Evolutionary conservation across 2,329 filamentous ascomycete species (phyloP).

Genomic region (Fusarium luffae): DNA sequence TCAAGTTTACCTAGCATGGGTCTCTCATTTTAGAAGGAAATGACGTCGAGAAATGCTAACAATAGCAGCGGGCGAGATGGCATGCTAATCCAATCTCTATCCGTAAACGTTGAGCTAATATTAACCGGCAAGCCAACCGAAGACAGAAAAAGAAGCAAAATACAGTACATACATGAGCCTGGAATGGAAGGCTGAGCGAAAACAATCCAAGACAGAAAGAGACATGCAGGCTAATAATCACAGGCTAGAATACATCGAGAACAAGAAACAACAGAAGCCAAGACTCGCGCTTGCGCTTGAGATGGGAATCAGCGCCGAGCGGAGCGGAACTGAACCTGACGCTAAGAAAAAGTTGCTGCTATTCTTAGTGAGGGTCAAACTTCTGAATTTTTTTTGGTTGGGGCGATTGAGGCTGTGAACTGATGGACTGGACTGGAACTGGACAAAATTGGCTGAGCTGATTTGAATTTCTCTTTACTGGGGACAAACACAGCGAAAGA

Average conservation of each 20-base stretch:
- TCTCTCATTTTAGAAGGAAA: constrained; percentile 8
- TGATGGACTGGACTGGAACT: constrained; percentile 1
- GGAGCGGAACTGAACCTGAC: constrained; percentile 34
- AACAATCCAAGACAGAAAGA: constrained; percentile 14
- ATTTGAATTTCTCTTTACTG: constrained; percentile 9
- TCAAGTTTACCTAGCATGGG: constrained; percentile 3
- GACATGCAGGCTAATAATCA: constrained; percentile 1
- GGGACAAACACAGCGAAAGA: constrained; percentile 19
- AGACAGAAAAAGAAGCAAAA: constrained; percentile 1
- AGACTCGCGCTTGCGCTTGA: constrained; percentile 40
- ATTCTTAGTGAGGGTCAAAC: constrained; percentile 38
- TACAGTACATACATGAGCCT: neutral
- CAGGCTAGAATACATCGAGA: constrained; percentile 32
- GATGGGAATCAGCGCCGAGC: constrained; percentile 34
- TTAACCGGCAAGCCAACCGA: neutral
- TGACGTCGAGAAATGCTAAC: constrained; percentile 24
- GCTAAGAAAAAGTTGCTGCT: constrained; percentile 31
- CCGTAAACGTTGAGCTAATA: neutral
- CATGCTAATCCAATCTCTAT: neutral
- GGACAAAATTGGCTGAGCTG: neutral
- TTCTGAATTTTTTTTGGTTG: constrained; percentile 29
- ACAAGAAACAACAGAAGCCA: constrained; percentile 13
- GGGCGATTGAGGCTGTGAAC: constrained; percentile 45
- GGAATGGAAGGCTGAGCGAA: neutral
- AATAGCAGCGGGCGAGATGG: constrained; percentile 18